Evolutionary conservation across 2,329 filamentous ascomycete species (phyloP).

Genomic region (Thelonectria blattea): DNA sequence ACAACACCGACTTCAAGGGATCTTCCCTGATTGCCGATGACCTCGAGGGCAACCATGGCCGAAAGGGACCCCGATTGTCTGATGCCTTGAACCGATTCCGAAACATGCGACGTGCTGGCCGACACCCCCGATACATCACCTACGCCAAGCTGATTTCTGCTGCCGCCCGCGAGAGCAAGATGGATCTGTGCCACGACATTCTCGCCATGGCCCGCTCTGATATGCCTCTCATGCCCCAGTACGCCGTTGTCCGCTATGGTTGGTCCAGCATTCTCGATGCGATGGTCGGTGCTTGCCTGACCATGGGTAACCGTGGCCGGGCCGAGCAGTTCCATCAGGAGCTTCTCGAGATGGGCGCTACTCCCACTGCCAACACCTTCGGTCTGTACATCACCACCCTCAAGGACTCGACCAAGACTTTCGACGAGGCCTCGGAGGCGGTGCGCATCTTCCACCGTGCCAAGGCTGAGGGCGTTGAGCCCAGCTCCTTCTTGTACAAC

Average conservation of each 20-base stretch:
- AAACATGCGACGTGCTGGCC: conserved; percentile 90
- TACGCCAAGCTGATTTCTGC: conserved; percentile 95
- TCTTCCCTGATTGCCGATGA: conserved; percentile 90
- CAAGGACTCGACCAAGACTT: conserved; percentile 96
- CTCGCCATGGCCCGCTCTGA: conserved; percentile 88
- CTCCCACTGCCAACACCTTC: conserved; percentile 96
- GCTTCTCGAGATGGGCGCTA: conserved; percentile 85
- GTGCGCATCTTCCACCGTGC: conserved; percentile 97
- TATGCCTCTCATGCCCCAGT: conserved; percentile 83
- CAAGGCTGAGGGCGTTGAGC: conserved; percentile 91
- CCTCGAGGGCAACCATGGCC: conserved; percentile 79
- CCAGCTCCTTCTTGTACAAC: conserved; percentile 97
- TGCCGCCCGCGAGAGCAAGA: conserved; percentile 83
- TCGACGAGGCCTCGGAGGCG: conserved; percentile 95
- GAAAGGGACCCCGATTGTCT: conserved; percentile 74
- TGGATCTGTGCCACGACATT: conserved; percentile 84
- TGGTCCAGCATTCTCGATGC: conserved; percentile 97
- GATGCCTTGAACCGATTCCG: conserved; percentile 84
- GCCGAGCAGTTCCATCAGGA: conserved; percentile 92
- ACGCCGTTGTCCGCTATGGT: conserved; percentile 87
- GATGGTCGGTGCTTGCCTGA: conserved; percentile 93
- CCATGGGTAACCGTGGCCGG: conserved; percentile 77
- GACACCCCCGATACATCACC: conserved; percentile 93
- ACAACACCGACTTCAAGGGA: conserved; percentile 90
- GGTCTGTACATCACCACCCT: conserved; percentile 99